Base-by-base conservation (phyloP, 495 filamentous ascomycete species). In the Hypoxylon fuscum region DNA sequence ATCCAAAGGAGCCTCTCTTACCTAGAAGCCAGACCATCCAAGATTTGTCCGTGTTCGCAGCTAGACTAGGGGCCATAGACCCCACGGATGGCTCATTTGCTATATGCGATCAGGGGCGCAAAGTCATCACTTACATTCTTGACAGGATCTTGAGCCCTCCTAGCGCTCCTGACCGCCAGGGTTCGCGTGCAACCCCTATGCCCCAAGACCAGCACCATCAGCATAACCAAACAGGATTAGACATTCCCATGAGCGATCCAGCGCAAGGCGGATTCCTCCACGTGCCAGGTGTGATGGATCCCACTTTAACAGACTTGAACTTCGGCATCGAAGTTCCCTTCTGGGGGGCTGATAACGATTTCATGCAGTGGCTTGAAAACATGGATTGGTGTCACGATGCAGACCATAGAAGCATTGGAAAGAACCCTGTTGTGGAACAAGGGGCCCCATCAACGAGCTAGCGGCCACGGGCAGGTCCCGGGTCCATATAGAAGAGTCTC, bases 1-100 rank as follows among this genome's bases (percentile, higher is more conserved):
- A 76, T 31, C 71, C 72, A 6, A 70, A 76, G 56, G 64, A 73
- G 5, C 77, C 77, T 50, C 66, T 72, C 5, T 60, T 75, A 20
- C 66, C 71, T 17, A 64, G 71, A 20, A 73, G 71, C 29, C 66
- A 69, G 31, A 73, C 71, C 10, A 73, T 73, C 15, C 71, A 73
- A 48, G 63, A 73, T 32, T 43, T 73, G 17, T 68, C 71, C 27
- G 66, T 73, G 1, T 73, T 73, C 37, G 71, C 71, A 14, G 63
- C 62, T 44, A 46, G 68, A 3, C 50, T 73, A 6, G 71, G 66
- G 1, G 68, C 68, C 20, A 55, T 70, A 22, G 65, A 69, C 9
- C 71, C 71, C 2, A 52, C 62, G 0, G 71, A 73, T 25, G 69
- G 71, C 14, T 62, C 63, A 0, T 71, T 56, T 21, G 55, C 54